Base-by-base conservation (phyloP, 352 stramenopile genomes). In the Phytophthora pistaciae region DNA sequence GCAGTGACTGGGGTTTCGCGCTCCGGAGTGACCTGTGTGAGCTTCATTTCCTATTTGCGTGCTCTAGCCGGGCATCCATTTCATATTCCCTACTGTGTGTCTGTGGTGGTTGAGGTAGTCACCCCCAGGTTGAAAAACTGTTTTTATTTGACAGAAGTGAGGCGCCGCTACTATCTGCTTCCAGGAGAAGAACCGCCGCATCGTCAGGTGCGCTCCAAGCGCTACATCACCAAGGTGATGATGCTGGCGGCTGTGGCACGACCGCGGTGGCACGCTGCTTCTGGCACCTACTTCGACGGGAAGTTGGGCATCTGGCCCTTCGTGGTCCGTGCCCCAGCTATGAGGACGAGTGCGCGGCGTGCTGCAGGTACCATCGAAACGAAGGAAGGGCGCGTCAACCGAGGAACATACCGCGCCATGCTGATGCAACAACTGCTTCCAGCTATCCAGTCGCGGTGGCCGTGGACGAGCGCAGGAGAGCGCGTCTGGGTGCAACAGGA, bases 171-270 rank as follows among this genome's bases (percentile, higher is more conserved):
- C 10, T 70, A 75, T 25, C 31, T 78, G 2, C 38, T 72, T 3
- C 23, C 50, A 0, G 56, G 55, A 2, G 72, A 85, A 42, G 14
- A 44, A 5, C 18, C 49, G 8, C 71, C 63, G 2, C 33, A 70
- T 25, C 49, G 23, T 0, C 40, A 44, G 3, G 56, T 68, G 2
- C 21, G 53, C 0, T 77, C 68, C 33, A 83, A 83, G 23, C 23
- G 60, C 5, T 73, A 62, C 59, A 78, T 83, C 5, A 68, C 54
- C 16, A 75, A 75, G 64, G 66, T 79, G 0, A 84, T 84, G 66
- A 74, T 84, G n/a, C 36, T 79, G 1, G 64, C 60, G 0, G 72
- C 58, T 0, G 61, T 79, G 0, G 67, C 54, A 10, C 25, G 67
- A 1, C 72, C 69, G 1, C 21, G 42, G 0, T 71, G 56, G 40